phyloP scores from a whole-genome alignment of 2,329 filamentous ascomycete genomes.

The Apiospora kogelbergensis region DNA sequence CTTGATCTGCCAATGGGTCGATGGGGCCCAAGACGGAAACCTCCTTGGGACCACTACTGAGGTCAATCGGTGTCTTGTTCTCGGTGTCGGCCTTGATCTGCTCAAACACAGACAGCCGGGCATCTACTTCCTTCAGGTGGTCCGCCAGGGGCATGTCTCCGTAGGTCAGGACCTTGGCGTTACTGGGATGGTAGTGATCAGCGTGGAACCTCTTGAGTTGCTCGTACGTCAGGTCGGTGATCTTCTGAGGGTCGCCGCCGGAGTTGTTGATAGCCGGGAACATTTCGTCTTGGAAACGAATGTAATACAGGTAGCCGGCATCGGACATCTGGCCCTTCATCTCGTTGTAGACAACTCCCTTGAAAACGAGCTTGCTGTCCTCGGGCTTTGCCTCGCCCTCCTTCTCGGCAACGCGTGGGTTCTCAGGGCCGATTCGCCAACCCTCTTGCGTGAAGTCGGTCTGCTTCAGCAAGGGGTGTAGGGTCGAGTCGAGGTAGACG shows the following conservation, averaged over 20 bases:
- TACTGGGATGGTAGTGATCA: slow-evolving; percentile 95
- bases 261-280: slow-evolving; percentile 96
- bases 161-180: slow-evolving; percentile 94
- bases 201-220: slow-evolving; percentile 87
- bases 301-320: slow-evolving; percentile 93
- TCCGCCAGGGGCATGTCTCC: slow-evolving; percentile 85
- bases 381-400: slow-evolving; percentile 46
- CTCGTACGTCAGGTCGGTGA: slow-evolving; percentile 91
- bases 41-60: slow-evolving; percentile 64
- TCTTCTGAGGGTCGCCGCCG: slow-evolving; percentile 92
- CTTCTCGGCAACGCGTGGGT: slow-evolving; percentile 61
- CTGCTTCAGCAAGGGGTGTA: slow-evolving; percentile 85
- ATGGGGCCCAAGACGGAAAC: slow-evolving; percentile 77
- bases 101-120: slow-evolving; percentile 72
- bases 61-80: slow-evolving; percentile 73
- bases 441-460: slow-evolving; percentile 96
- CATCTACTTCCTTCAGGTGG: slow-evolving; percentile 77
- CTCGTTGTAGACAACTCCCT: slow-evolving; percentile 98
- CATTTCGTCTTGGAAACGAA: slow-evolving; percentile 90
- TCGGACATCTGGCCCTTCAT: slow-evolving; percentile 99
- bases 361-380: slow-evolving; percentile 80
- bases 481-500: slow-evolving; percentile 92
- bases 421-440: slow-evolving; percentile 93
- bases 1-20: slow-evolving; percentile 81
- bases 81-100: slow-evolving; percentile 68